Percentiles rank a stretch among this genome's conserved stretches.
These are phyloP conservation scores for Wickerhamiella sergipiensis DNA, from an alignment of 805 yeast genomes.

Conservation along the genomic window DNA sequence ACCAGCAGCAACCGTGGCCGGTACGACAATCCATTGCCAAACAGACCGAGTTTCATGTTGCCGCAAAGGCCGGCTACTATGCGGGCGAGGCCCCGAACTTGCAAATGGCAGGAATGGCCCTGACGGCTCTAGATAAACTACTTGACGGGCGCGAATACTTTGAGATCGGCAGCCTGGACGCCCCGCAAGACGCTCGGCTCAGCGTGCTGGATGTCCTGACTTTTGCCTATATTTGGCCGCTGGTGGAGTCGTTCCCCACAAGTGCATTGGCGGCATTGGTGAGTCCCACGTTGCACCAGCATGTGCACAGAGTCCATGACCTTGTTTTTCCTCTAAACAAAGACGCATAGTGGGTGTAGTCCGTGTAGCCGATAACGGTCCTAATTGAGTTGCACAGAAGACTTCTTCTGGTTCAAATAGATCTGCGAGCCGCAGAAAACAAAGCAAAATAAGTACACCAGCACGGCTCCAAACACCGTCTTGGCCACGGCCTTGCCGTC, in stretches of 20 bases:
- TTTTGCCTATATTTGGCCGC: slow-evolving; percentile 15
- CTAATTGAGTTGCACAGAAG: slow-evolving; percentile 40
- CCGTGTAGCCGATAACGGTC: too few species aligned
- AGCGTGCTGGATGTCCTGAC: slow-evolving; percentile 14
- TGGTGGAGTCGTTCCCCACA: slow-evolving; percentile 10
- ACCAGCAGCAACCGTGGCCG: slow-evolving; percentile 12
- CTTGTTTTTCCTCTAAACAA: neutral
- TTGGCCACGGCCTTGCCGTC: slow-evolving; percentile 90
- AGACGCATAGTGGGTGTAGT: too few species aligned
- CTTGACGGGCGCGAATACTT: neutral
- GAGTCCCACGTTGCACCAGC: slow-evolving; percentile 10
- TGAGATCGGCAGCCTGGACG: neutral
- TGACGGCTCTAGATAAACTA: neutral
- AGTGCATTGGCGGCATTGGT: slow-evolving; percentile 14
- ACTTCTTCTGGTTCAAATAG: slow-evolving; percentile 45
- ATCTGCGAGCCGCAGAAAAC: slow-evolving; percentile 86
- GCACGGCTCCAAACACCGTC: slow-evolving; percentile 80
- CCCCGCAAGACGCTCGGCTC: neutral
- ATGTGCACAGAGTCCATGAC: slow-evolving; percentile 8
- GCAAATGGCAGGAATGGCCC: slow-evolving; percentile 7
- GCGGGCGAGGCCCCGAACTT: slow-evolving; percentile 1
- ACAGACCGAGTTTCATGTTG: slow-evolving; percentile 9
- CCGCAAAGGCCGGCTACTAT: neutral
- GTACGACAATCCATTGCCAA: slow-evolving; percentile 2
- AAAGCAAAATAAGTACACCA: slow-evolving; percentile 67